Conservation (phyloP, 1,139 yeast species). For the Hemisphaericaspora subhashii region DNA sequence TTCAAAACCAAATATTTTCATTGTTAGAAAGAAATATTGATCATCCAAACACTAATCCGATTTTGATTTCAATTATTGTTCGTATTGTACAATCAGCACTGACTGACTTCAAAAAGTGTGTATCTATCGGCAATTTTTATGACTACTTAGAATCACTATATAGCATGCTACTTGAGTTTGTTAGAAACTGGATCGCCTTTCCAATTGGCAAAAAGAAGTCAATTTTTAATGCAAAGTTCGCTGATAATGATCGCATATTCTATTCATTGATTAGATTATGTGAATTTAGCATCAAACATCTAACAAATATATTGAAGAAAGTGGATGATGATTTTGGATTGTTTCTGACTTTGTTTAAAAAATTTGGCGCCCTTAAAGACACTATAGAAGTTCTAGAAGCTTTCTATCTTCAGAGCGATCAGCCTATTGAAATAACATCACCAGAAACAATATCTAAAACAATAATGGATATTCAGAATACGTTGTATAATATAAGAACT, state of each 20-base stretch:
- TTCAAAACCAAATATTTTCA: slow-evolving; percentile 3
- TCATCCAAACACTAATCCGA: slow-evolving; percentile 25
- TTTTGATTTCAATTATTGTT: slow-evolving; percentile 23
- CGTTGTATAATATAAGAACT: slow-evolving; percentile 3
- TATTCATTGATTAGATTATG: slow-evolving; percentile 20
- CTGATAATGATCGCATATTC: slow-evolving; percentile 35
- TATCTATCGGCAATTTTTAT: slow-evolving; percentile 10
- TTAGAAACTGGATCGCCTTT: slow-evolving; percentile 31
- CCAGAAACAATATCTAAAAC: slow-evolving; percentile 1
- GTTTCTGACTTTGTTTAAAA: slow-evolving; percentile 1
- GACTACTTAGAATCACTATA: slow-evolving; percentile 13
- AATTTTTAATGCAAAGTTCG: slow-evolving; percentile 30
- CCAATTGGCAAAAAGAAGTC: slow-evolving; percentile 14
- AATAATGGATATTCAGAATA: slow-evolving; percentile 1
- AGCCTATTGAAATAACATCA: slow-evolving; percentile 1
- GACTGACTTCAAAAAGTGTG: slow-evolving; percentile 4
- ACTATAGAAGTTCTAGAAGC: slow-evolving; percentile 1
- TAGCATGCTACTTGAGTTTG: slow-evolving; percentile 13
- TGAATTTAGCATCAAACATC: slow-evolving; percentile 12
- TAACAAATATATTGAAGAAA: background rate
- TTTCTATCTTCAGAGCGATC: slow-evolving; percentile 2
- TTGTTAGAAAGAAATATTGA: slow-evolving; percentile 16
- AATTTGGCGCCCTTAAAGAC: background rate
- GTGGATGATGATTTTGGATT: background rate
- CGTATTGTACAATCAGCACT: slow-evolving; percentile 12